Conservation (phyloP, 192 early-diverging fungal species). For the Coemansia sp. region DNA sequence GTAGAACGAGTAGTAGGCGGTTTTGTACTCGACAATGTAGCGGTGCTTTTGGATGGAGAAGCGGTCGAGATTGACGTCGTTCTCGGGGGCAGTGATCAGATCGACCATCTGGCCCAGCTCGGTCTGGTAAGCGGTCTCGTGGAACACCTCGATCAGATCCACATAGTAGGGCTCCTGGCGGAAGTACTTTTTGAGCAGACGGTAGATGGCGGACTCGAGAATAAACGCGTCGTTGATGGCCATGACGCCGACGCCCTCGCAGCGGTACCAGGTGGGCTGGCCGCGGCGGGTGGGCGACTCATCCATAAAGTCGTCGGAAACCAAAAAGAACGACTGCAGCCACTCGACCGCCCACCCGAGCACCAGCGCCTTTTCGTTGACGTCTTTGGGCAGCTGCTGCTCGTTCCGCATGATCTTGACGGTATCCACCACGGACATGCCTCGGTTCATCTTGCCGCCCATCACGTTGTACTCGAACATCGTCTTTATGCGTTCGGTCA, state of each 20-base stretch:
- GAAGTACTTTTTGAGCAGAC: conserved; percentile 94
- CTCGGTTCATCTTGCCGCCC: conserved; percentile 96
- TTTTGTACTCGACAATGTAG: conserved; percentile 98
- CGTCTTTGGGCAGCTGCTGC: conserved; percentile 64
- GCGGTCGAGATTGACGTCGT: conserved; percentile 83
- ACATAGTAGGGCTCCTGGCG: conserved; percentile 78
- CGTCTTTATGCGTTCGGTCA: conserved; percentile 62
- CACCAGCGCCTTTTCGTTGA: conserved; percentile 82
- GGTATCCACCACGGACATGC: conserved; percentile 90
- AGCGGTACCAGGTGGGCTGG: conserved; percentile 95
- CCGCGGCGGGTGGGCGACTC: conserved; percentile 91
- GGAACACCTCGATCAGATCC: conserved; percentile 90
- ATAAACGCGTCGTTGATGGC: conserved; percentile 98
- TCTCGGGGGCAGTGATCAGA: conserved; percentile 97
- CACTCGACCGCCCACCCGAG: conserved; percentile 96
- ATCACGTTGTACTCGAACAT: conserved; percentile 64
- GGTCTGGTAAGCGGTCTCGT: conserved; percentile 95
- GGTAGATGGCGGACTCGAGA: conserved; percentile 88
- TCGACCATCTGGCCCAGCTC: conserved; percentile 97
- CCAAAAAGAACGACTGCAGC: conserved; percentile 98
- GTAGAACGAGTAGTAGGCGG: conserved; percentile 99
- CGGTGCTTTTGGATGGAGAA: conserved; percentile 90
- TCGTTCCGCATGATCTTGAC: conserved; percentile 76
- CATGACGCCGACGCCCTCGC: conserved; percentile 76
- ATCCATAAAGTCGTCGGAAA: conserved; percentile 99